Evolutionary conservation across 768 basidiomycete genomes (phyloP).

Genomic region (Ephemerocybe angulata): DNA sequence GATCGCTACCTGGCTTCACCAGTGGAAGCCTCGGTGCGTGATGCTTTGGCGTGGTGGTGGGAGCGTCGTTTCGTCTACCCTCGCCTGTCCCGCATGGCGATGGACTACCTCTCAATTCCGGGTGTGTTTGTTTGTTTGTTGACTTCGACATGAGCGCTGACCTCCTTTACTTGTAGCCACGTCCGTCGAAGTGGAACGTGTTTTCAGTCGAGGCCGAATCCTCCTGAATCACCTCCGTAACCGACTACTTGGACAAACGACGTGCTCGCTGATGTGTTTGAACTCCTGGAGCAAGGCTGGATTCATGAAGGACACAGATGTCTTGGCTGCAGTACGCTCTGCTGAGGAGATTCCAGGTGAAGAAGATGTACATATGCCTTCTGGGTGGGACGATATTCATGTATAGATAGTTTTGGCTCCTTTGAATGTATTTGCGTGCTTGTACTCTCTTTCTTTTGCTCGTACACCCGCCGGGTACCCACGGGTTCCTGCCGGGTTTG

Average conservation of each 20-base stretch:
- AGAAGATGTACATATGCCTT: neutral
- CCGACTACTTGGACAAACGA: neutral
- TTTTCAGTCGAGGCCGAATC: constrained; percentile 3
- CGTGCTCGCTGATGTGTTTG: neutral
- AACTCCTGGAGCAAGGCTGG: neutral
- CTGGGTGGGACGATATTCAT: neutral
- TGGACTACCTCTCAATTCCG: constrained; percentile 30
- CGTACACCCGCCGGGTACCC: no score
- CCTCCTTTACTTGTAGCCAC: constrained; percentile 22
- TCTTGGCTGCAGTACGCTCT: neutral
- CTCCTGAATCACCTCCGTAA: constrained; percentile 1
- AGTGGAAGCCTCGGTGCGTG: constrained; percentile 16
- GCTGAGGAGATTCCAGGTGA: neutral
- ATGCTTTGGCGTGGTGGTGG: constrained; percentile 30
- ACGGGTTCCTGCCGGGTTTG: no score
- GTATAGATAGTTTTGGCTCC: no score
- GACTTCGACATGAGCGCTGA: neutral
- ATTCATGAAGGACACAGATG: neutral
- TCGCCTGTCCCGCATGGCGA: constrained; percentile 28
- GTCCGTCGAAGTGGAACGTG: constrained; percentile 26
- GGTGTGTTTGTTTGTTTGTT: constrained; percentile 20
- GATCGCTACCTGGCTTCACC: constrained; percentile 24
- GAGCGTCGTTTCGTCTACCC: constrained; percentile 21
- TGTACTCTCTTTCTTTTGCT: no score
- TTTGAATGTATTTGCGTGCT: no score